Percentiles rank a stretch among this genome's conserved stretches.
Evolutionary conservation across 2,329 filamentous ascomycete species (phyloP).

Genomic region (Trichoderma guizhouense): DNA sequence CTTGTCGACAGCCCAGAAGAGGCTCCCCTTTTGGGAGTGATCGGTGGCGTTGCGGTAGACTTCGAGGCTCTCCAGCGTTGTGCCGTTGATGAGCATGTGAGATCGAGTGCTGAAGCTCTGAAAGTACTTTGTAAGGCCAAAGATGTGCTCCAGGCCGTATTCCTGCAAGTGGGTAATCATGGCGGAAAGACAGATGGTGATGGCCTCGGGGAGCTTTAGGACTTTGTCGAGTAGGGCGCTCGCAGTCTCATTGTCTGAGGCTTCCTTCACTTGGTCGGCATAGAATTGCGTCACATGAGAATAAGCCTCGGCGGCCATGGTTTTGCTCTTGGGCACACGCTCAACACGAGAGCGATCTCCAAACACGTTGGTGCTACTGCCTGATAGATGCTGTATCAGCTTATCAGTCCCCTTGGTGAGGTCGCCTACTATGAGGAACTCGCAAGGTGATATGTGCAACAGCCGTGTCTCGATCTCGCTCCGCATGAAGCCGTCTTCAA

Average conservation of each 20-base stretch:
- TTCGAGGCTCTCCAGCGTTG: constrained; percentile 88
- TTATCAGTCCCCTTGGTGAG: constrained; percentile 91
- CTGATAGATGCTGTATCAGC: constrained; percentile 82
- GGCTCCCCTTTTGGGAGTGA: constrained; percentile 75
- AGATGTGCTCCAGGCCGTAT: constrained; percentile 92
- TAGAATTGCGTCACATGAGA: constrained; percentile 93
- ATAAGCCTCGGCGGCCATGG: constrained; percentile 77
- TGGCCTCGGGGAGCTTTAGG: constrained; percentile 75
- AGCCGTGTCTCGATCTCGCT: constrained; percentile 94
- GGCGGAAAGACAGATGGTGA: constrained; percentile 87
- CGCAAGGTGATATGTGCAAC: constrained; percentile 91
- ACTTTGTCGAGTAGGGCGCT: constrained; percentile 78
- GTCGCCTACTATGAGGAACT: constrained; percentile 88
- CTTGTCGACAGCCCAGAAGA: constrained; percentile 94
- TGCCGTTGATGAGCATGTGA: constrained; percentile 95
- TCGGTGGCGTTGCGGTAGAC: constrained; percentile 96
- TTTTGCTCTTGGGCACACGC: constrained; percentile 69
- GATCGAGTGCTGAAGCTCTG: constrained; percentile 90
- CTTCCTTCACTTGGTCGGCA: constrained; percentile 72
- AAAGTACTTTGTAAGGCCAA: constrained; percentile 95
- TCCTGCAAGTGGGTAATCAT: constrained; percentile 94
- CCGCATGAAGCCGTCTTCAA: constrained; percentile 97
- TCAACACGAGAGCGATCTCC: constrained; percentile 88
- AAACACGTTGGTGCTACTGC: constrained; percentile 86
- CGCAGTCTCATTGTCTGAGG: constrained; percentile 52